Conservation (phyloP, 805 yeast genomes). For the Candida hungchunana region DNA sequence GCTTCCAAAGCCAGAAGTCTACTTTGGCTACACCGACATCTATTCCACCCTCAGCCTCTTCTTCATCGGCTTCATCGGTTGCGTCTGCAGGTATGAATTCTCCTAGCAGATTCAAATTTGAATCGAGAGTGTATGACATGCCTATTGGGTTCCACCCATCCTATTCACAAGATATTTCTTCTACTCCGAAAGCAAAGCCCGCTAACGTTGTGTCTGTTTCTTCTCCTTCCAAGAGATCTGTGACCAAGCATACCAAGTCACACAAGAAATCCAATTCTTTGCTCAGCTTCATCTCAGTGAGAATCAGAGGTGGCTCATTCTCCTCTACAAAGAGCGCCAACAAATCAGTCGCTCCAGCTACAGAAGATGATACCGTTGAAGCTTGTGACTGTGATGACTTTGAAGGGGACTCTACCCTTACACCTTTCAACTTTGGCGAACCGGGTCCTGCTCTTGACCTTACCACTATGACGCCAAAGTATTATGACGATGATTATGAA, state of each 20-base stretch:
- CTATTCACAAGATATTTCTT: background rate
- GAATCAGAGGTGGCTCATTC: slow-evolving; percentile 19
- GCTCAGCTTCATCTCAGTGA: slow-evolving; percentile 16
- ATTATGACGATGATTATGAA: slow-evolving; percentile 68
- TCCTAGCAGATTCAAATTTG: slow-evolving; percentile 31
- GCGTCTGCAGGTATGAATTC: slow-evolving; percentile 15
- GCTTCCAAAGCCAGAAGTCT: slow-evolving; percentile 19
- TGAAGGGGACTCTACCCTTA: slow-evolving; percentile 23
- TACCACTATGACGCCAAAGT: slow-evolving; percentile 24
- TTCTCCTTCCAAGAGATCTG: slow-evolving; percentile 12
- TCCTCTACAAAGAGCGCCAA: slow-evolving; percentile 10
- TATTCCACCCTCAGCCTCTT: slow-evolving; percentile 13
- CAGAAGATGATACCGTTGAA: background rate
- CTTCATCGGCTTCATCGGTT: slow-evolving; percentile 16
- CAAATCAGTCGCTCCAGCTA: background rate
- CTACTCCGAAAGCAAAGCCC: slow-evolving; percentile 7
- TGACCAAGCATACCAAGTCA: slow-evolving; percentile 5
- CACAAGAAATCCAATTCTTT: slow-evolving; percentile 25
- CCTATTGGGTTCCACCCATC: slow-evolving; percentile 17
- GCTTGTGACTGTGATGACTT: slow-evolving; percentile 9
- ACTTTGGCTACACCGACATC: slow-evolving; percentile 11
- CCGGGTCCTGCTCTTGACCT: slow-evolving; percentile 27
- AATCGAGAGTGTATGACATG: slow-evolving; percentile 36
- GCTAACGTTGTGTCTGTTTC: background rate
- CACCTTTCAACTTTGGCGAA: slow-evolving; percentile 26